Base-by-base conservation (phyloP, 2,329 filamentous ascomycete species). In the Fusarium annulatum region DNA sequence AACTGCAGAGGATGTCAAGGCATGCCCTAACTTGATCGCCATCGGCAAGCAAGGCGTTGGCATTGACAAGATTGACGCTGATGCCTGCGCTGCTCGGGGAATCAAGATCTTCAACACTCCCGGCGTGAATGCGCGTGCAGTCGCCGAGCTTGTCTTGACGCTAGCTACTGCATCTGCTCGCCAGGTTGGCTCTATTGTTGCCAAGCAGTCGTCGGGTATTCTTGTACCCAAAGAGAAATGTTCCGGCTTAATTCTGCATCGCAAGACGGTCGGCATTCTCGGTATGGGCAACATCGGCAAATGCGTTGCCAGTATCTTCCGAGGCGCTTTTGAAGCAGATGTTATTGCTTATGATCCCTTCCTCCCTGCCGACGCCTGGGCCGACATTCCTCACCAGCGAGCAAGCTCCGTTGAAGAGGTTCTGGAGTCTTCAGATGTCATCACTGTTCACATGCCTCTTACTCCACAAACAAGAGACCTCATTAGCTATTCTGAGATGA, bases 21-120 rank as follows among this genome's bases (percentile, higher is more conserved):
- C 76, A 3, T 80, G 79, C 36, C 81, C 79, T 0, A 82, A 81
- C 10, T 77, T 87, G 0, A 71, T 79, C 15, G 85, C 84, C 6
- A 82, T 86, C 41, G 83, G 83, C 61, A 86, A 87, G 74, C 85
- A 86, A 38, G 85, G 85, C 3, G 84, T 85, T 14, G 85, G 85
- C 2, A 82, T 86, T 42, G 84, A 87, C 63, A 86, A 84, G 60
- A 85, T 85, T 38, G 84, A 87, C 60, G 73, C 76, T 18, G 74
- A 75, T 1, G 84, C 85, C 7, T 85, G 84, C 59, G 69, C 76
- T 8, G 74, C 78, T 5, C 79, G 81, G 0, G 82, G 79, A 1
- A 83, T 87, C 70, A 80, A 80, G n/a, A 82, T 87, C 34, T 80
- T 84, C 70, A 86, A 87, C 65, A 87, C 85, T 0, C 85, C 85